Conservation (phyloP, 805 yeast species). For the Spathaspora gorwiae region DNA sequence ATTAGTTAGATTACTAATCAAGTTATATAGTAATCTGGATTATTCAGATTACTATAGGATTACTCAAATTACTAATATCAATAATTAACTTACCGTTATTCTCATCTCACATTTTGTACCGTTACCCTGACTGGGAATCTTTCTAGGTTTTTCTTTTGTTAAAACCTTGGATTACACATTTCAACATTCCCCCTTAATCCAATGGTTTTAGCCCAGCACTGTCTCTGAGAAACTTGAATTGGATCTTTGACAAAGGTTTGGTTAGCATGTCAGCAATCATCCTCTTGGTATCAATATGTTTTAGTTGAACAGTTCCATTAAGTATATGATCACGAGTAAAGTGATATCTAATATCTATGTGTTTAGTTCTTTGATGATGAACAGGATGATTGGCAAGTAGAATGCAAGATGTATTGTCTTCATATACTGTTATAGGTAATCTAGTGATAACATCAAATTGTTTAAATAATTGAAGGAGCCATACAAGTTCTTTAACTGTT, state of each 20-base stretch:
- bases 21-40: no score
- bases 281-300: neutral
- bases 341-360: neutral
- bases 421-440: neutral
- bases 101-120: no score
- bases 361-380: neutral
- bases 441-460: neutral
- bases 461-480: neutral
- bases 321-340: neutral
- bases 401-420: slow-evolving; percentile 1
- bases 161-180: no score
- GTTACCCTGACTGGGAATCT: no score
- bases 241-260: neutral
- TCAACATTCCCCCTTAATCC: neutral
- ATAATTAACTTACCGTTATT: no score
- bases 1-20: no score
- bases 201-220: neutral
- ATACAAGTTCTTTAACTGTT: neutral
- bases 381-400: neutral
- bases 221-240: neutral
- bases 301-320: neutral
- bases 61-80: no score
- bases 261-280: neutral
- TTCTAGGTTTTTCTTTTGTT: no score
- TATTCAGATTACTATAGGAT: no score